Base-by-base conservation (phyloP, 176 grass and related monocot genomes). In the Bonia amplexicaulis region DNA sequence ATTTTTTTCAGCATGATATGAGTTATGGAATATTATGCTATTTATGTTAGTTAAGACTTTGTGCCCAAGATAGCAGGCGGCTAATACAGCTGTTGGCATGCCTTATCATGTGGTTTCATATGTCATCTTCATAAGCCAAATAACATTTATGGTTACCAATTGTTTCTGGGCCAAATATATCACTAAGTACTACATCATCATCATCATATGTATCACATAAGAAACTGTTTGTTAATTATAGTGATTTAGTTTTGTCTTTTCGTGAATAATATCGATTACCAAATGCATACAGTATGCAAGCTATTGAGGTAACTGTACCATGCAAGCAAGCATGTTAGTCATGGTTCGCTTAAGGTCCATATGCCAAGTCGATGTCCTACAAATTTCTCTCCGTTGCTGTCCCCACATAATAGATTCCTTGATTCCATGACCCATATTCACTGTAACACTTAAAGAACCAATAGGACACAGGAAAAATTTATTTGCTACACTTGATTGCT, bases 141-240 rank as follows among this genome's bases (percentile, higher is more conserved):
- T 29, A 44, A 44, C 37, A 48, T 27, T 69, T 37, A 33, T 77
- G 66, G 55, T 49, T 47, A 71, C 42, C 45, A 35, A 49, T 71
- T 69, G 39, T 26, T 79, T 69, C 27, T 58, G 29, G 40, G 35
- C 26, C 39, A 31, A 76, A 55, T 66, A 35, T 69, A 61, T 61
- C 37, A 66, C 20, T 20, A 65, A 74, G 11, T 31, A 80, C 46
- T 67, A 55, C 19, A 57, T 46, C 10, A 44, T 22, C 10, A 44
- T 22, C 51, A 53, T 53, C 52, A 78, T 61, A 25, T 60, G 13
- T 29, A 54, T 76, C 60, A 22, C 78, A 66, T 80, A 81, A 47
- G 39, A 87, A 55, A 73, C n/a, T 73, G 16, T 73, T 72, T 81
- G 22, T 44, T 37, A 66, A 57, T 42, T 23, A 41, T 54, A 74